These are phyloP conservation scores for Penicillium freii DNA, from an alignment of 2,329 filamentous ascomycete species.

Conservation along the genomic window DNA sequence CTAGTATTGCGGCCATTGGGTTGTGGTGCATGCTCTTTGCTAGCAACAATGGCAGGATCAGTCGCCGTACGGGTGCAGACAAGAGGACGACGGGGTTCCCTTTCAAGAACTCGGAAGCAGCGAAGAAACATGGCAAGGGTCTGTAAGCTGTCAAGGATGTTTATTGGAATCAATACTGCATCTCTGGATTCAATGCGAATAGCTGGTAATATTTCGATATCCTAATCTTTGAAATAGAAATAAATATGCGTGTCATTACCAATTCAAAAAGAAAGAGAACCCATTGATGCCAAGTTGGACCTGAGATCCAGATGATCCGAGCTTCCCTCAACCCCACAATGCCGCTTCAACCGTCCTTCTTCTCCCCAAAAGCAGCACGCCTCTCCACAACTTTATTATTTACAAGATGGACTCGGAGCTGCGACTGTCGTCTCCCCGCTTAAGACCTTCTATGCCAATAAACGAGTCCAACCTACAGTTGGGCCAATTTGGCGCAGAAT, in stretches of 20 bases:
- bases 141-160: conserved; percentile 4
- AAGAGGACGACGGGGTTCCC: conserved; percentile 66
- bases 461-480: conserved; percentile 22
- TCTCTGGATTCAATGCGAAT: not conserved
- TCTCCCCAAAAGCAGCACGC: conserved; percentile 33
- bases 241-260: not conserved
- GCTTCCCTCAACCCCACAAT: conserved; percentile 13
- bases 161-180: not conserved
- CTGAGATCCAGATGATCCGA: conserved; percentile 7
- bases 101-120: conserved; percentile 60
- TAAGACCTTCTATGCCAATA: conserved; percentile 19
- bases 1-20: conserved; percentile 59
- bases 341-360: conserved; percentile 29
- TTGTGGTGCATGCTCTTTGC: conserved; percentile 64
- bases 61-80: conserved; percentile 63
- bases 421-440: conserved; percentile 21
- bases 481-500: conserved; percentile 21
- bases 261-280: not conserved
- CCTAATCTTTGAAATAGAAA: not conserved
- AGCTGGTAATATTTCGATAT: not conserved
- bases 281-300: no score
- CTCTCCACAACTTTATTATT: conserved; percentile 8
- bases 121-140: conserved; percentile 47
- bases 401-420: conserved; percentile 29
- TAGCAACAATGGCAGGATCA: conserved; percentile 56